A percentile compares a stretch with the other conserved stretches of the same genome.
Evolutionary conservation across 495 filamentous ascomycete genomes (phyloP).

Genomic region (Aspergillus ostianus): DNA sequence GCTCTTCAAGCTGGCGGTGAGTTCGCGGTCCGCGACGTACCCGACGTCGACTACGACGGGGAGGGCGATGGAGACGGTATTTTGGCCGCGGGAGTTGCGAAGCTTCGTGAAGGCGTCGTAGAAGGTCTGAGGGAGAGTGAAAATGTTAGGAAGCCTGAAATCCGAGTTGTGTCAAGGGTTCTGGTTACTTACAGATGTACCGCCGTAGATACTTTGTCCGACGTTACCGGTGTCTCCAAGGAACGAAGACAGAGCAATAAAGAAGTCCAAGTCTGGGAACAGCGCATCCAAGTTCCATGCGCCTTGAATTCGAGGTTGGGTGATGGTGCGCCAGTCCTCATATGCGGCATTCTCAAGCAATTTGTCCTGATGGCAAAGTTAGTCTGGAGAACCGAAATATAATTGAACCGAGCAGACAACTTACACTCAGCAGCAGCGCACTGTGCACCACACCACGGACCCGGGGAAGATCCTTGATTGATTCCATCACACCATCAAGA

Average conservation of each 20-base stretch:
- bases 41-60: slow-evolving; percentile 1
- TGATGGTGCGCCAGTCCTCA: background rate
- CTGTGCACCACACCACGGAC: background rate
- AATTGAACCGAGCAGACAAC: background rate
- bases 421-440: background rate
- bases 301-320: background rate
- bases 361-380: background rate
- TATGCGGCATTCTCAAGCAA: background rate
- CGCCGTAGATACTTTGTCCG: background rate
- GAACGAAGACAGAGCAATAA: slow-evolving; percentile 1
- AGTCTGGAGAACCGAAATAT: background rate
- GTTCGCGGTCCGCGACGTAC: background rate
- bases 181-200: background rate
- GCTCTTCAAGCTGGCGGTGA: background rate
- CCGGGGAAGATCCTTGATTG: background rate
- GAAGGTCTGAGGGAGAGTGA: background rate
- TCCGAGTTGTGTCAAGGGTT: too few species aligned
- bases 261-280: background rate
- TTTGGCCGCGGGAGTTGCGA: background rate
- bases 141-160: background rate
- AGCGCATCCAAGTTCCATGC: background rate
- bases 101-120: background rate
- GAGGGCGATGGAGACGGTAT: background rate
- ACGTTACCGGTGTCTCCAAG: slow-evolving; percentile 1
- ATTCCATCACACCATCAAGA: background rate